Evolutionary conservation across 768 basidiomycete genomes (phyloP), one percentile per base, ranked within the genome.

Genomic region (Terana coerulea): DNA sequence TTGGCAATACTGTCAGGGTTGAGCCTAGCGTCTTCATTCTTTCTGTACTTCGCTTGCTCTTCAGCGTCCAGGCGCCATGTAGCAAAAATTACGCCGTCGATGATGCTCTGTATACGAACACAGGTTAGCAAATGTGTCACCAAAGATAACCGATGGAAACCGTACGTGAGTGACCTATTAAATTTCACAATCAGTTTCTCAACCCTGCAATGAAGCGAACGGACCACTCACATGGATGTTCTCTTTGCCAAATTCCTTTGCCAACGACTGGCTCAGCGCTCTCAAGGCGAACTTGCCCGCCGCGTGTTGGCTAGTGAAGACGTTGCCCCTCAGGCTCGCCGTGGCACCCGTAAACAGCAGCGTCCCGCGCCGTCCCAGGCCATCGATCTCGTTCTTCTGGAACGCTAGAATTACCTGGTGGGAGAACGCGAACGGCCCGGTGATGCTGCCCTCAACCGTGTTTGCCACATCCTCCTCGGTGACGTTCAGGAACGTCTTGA

Each of bases 1-100:
- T 78, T 72, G 10, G 85, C 88, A 52, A 91, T 88, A 58, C 80
- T 81, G 26, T 83, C 77, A 0, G 90, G 84, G 41, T 72, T 69
- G 28, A 91, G 71, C 40, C 75, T 69, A 9, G 61, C 64, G 50
- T 80, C 75, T 2, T 65, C 62, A 47, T 84, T 75, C 9, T 67
- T 61, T 34, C 69, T 72, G 72, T 72, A 78, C 22, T 69, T 65
- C 33, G 67, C 62, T 33, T 51, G 46, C 8, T 49, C 57, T 4
- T 49, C 58, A n/a, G 15, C 55, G 61, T 35, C 50, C 72, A 54
- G 54, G 71, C 0, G 72, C 75, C 14, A 73, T 35, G 42, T n/a
- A n/a, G n/a, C n/a, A n/a, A n/a, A n/a, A n/a, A n/a, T n/a, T n/a
- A n/a, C n/a, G n/a, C n/a, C n/a, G n/a, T n/a, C n/a, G n/a, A n/a